phyloP scores from a whole-genome alignment of 2,329 filamentous ascomycete genomes.

The Pochonia chlamydosporia region DNA sequence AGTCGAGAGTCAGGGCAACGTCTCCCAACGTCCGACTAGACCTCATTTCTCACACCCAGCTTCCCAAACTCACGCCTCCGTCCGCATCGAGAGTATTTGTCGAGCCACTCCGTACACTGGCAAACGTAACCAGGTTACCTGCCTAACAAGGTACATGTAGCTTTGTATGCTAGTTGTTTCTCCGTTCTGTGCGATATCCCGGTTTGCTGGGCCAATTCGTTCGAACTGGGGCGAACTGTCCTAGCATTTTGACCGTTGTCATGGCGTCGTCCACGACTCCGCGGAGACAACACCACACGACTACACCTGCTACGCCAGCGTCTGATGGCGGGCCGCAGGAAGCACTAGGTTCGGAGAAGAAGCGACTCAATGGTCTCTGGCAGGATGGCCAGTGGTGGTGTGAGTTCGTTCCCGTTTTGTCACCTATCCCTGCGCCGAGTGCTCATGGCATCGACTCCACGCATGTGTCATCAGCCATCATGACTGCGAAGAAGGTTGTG shows the following conservation, averaged over 20 bases:
- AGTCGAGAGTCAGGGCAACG: too few species aligned
- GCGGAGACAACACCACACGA: neutral
- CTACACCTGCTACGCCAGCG: slow-evolving; percentile 1
- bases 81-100: too few species aligned
- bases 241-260: neutral
- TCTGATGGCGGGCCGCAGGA: slow-evolving; percentile 9
- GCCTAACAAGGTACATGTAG: too few species aligned
- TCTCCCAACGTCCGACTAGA: too few species aligned
- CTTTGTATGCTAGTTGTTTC: too few species aligned
- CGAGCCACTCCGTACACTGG: too few species aligned
- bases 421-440: neutral
- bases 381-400: slow-evolving; percentile 30
- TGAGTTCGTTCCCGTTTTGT: slow-evolving; percentile 17
- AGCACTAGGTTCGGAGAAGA: slow-evolving; percentile 22
- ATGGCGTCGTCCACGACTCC: slow-evolving; percentile 2
- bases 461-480: neutral
- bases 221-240: too few species aligned
- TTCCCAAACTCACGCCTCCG: too few species aligned
- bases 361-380: slow-evolving; percentile 27
- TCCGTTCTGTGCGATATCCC: too few species aligned
- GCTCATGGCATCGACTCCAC: neutral
- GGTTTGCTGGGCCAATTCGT: too few species aligned
- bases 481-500: neutral
- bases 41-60: too few species aligned
- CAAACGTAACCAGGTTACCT: too few species aligned